Conservation (phyloP, 805 yeast species). For the Candida insectorum region DNA sequence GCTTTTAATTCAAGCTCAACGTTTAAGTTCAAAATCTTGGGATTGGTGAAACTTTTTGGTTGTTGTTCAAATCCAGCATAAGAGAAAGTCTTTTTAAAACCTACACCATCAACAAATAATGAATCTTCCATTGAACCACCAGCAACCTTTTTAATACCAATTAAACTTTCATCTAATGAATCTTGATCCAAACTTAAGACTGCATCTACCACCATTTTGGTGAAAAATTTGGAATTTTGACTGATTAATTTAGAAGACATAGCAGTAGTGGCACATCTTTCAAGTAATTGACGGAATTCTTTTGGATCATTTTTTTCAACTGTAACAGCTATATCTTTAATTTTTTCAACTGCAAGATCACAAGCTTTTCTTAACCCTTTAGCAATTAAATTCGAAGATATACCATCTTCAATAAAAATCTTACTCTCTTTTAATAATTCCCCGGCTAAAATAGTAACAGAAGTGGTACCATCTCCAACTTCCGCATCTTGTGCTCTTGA, state of each 20-base stretch:
- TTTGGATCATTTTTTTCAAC: constrained; percentile 48
- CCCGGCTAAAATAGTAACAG: constrained; percentile 93
- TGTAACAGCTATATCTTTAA: constrained; percentile 73
- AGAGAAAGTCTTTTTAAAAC: constrained; percentile 94
- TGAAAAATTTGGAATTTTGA: constrained; percentile 83
- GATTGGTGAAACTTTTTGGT: constrained; percentile 78
- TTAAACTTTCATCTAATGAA: constrained; percentile 82
- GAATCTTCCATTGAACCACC: constrained; percentile 98
- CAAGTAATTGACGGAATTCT: constrained; percentile 68
- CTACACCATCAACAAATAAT: constrained; percentile 86
- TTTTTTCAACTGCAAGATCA: constrained; percentile 66
- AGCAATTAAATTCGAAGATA: constrained; percentile 82
- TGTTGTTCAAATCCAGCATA: constrained; percentile 99
- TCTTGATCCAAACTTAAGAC: constrained; percentile 81
- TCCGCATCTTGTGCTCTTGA: constrained; percentile 97
- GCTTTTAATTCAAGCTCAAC: constrained; percentile 96
- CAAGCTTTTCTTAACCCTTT: constrained; percentile 87
- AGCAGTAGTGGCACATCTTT: constrained; percentile 93
- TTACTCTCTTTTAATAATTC: constrained; percentile 91
- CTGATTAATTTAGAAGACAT: constrained; percentile 94
- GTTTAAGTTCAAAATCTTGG: constrained; percentile 80
- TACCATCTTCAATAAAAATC: constrained; percentile 91
- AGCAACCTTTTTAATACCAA: constrained; percentile 91
- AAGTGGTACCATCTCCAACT: constrained; percentile 98
- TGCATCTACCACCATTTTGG: constrained; percentile 96